phyloP scores from a whole-genome alignment of 106 monocot species.

The Xerophyta viscosa region DNA sequence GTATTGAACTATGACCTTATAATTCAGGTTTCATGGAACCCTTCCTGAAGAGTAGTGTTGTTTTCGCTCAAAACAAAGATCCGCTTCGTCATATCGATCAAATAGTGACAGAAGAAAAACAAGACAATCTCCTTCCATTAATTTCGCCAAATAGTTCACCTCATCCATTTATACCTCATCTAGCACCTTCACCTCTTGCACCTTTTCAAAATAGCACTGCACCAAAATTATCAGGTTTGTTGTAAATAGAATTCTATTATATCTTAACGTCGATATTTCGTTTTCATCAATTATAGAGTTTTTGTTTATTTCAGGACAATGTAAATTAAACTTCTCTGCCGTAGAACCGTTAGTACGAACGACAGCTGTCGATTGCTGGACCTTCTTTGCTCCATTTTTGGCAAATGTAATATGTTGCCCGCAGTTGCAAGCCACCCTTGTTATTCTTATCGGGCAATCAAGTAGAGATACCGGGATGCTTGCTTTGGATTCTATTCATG shows the following conservation, averaged over 20 bases:
- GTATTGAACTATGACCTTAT: neutral
- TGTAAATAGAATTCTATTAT: neutral
- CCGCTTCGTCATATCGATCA: constrained; percentile 7
- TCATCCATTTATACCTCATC: constrained; percentile 69
- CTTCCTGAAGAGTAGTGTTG: constrained; percentile 15
- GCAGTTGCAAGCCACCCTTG: constrained; percentile 77
- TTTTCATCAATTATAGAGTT: too few species aligned
- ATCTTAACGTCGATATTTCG: too few species aligned
- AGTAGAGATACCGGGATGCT: constrained; percentile 66
- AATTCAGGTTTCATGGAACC: constrained; percentile 29
- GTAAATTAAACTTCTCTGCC: constrained; percentile 68
- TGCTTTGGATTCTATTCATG: constrained; percentile 59
- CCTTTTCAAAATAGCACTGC: constrained; percentile 51
- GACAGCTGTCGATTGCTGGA: constrained; percentile 81
- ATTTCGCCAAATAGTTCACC: constrained; percentile 57
- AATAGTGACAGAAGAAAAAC: constrained; percentile 5
- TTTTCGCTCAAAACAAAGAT: constrained; percentile 11
- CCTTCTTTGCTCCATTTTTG: constrained; percentile 81
- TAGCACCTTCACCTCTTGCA: constrained; percentile 74
- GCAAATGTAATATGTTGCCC: constrained; percentile 99
- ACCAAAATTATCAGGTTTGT: constrained; percentile 76
- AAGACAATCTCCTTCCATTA: constrained; percentile 29
- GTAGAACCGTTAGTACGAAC: constrained; percentile 53
- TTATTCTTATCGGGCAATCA: constrained; percentile 84
- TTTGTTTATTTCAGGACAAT: constrained; percentile 41